A percentile compares a stretch with the other conserved stretches of the same genome.
phyloP scores from a whole-genome alignment of 139 green algal species.

The Chlamydomonas schloesseri region DNA sequence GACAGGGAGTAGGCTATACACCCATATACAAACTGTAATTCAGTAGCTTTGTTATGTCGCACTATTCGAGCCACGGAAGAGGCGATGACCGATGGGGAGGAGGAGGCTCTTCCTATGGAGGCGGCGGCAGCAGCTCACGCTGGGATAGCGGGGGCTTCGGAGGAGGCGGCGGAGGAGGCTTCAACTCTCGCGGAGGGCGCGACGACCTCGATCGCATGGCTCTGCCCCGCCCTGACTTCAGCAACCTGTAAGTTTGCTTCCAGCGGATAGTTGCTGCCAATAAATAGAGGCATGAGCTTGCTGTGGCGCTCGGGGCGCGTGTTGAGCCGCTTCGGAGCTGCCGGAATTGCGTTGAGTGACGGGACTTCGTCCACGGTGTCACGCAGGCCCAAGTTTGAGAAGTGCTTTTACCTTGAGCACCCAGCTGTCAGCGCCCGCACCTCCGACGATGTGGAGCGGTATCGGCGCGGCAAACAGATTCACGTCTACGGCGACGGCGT shows the following conservation, averaged over 20 bases:
- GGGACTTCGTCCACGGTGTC: not conserved
- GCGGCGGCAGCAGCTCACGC: not conserved
- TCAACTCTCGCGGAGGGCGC: slow-evolving; percentile 49
- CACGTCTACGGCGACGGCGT: slow-evolving; percentile 79
- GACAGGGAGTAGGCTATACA: too few relatives aligned
- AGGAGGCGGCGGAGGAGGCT: slow-evolving; percentile 44
- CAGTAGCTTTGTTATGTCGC: slow-evolving; percentile 4
- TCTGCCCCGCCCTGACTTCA: slow-evolving; percentile 57
- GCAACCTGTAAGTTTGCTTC: slow-evolving; percentile 22
- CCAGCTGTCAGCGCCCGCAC: slow-evolving; percentile 78
- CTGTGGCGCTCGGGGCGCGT: not conserved
- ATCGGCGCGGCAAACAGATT: slow-evolving; percentile 80
- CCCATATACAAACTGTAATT: too few relatives aligned
- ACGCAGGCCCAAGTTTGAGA: slow-evolving; percentile 40
- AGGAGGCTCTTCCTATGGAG: not conserved
- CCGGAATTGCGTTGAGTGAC: too few relatives aligned
- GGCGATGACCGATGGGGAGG: slow-evolving; percentile 31
- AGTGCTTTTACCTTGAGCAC: slow-evolving; percentile 76
- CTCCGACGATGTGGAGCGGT: slow-evolving; percentile 78
- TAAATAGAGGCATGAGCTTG: too few relatives aligned
- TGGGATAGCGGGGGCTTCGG: slow-evolving; percentile 38
- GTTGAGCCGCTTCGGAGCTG: not conserved
- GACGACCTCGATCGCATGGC: slow-evolving; percentile 81
- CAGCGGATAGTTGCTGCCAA: too few relatives aligned
- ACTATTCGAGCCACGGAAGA: slow-evolving; percentile 10